Evolutionary conservation across 2,329 filamentous ascomycete species (phyloP).

Genomic region (Exophiala spinifera): DNA sequence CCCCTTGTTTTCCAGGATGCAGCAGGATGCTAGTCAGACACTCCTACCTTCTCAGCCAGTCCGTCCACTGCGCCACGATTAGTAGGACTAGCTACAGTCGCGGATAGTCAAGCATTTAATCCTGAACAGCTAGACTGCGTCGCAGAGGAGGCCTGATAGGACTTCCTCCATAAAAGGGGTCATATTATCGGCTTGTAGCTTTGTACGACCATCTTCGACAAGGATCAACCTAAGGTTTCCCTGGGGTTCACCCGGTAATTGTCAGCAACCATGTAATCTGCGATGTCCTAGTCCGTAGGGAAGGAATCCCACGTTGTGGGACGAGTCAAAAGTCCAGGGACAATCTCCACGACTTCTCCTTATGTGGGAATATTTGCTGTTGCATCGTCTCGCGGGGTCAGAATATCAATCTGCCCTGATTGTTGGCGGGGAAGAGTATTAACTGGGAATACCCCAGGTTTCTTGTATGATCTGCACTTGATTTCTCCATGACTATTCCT

Average conservation of each 20-base stretch:
- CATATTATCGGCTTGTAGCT: too few relatives aligned
- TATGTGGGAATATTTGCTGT: neutral
- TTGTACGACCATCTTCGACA: too few relatives aligned
- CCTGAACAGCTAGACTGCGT: too few relatives aligned
- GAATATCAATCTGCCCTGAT: neutral
- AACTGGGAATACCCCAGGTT: neutral
- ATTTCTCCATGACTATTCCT: neutral
- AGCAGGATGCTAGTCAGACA: too few relatives aligned
- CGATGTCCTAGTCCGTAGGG: neutral
- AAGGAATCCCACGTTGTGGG: neutral
- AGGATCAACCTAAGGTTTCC: too few relatives aligned
- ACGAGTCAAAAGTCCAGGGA: neutral
- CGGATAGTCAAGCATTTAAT: too few relatives aligned
- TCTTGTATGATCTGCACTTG: neutral
- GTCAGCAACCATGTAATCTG: neutral
- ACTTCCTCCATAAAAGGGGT: too few relatives aligned
- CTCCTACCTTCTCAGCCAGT: neutral
- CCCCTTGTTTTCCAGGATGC: too few relatives aligned
- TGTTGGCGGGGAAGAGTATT: neutral
- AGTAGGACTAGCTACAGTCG: neutral
- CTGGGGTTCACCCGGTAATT: neutral
- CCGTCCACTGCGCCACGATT: too few relatives aligned
- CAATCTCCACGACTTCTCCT: neutral
- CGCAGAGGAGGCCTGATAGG: too few relatives aligned
- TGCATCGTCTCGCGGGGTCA: neutral